Conservation (phyloP, 1,139 yeast species). For the Pichia sp. region DNA sequence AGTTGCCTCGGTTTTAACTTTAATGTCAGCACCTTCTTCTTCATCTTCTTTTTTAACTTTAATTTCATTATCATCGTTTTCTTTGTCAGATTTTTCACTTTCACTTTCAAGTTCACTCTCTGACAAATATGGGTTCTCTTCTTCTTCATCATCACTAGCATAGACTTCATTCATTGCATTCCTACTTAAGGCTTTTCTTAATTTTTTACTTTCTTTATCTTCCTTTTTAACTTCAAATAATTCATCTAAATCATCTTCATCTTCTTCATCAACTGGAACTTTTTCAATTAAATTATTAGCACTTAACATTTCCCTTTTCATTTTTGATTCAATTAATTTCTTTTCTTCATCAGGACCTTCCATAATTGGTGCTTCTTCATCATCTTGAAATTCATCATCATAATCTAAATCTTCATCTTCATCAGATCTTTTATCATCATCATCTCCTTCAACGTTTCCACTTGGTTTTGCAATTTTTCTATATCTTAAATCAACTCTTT, state of each 20-base stretch:
- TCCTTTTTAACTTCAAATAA: slow-evolving; percentile 69
- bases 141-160: slow-evolving; percentile 81
- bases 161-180: slow-evolving; percentile 86
- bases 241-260: slow-evolving; percentile 57
- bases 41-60: slow-evolving; percentile 12
- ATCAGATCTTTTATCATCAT: slow-evolving; percentile 60
- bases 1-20: slow-evolving; percentile 4
- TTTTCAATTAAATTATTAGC: slow-evolving; percentile 69
- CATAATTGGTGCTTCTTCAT: slow-evolving; percentile 96
- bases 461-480: slow-evolving; percentile 32
- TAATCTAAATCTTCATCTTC: slow-evolving; percentile 82
- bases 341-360: slow-evolving; percentile 91
- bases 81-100: slow-evolving; percentile 35
- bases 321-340: slow-evolving; percentile 78
- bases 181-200: slow-evolving; percentile 76
- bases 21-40: slow-evolving; percentile 10
- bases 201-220: slow-evolving; percentile 85
- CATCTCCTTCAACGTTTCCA: slow-evolving; percentile 37
- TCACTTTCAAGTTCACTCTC: slow-evolving; percentile 62
- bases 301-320: slow-evolving; percentile 83
- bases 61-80: slow-evolving; percentile 34
- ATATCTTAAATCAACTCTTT: slow-evolving; percentile 42
- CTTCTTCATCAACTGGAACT: slow-evolving; percentile 36
- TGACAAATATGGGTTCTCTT: slow-evolving; percentile 70
- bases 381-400: slow-evolving; percentile 97